Conservation (phyloP, 768 basidiomycete genomes). For the Suillus clintonianus region DNA sequence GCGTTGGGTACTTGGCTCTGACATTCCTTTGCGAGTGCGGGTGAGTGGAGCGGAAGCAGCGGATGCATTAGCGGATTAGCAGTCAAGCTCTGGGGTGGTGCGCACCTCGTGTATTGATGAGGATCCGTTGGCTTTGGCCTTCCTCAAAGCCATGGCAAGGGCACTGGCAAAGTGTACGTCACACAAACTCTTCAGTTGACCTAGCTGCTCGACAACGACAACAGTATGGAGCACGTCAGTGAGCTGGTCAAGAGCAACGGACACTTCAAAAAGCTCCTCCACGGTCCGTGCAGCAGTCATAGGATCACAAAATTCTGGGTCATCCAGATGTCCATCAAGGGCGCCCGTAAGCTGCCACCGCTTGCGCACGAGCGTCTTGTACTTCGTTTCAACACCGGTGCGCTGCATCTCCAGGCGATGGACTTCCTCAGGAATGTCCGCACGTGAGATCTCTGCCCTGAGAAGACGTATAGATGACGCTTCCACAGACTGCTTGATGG, state of each 20-base stretch:
- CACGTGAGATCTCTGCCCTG: slow-evolving; percentile 59
- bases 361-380: slow-evolving; percentile 57
- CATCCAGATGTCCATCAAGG: slow-evolving; percentile 45
- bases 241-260: slow-evolving; percentile 54
- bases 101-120: no score
- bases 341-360: slow-evolving; percentile 54
- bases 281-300: slow-evolving; percentile 42
- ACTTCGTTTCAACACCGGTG: slow-evolving; percentile 62
- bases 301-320: slow-evolving; percentile 40
- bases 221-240: slow-evolving; percentile 67
- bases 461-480: slow-evolving; percentile 72
- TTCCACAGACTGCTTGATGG: slow-evolving; percentile 72
- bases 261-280: slow-evolving; percentile 64
- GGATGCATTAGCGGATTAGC: no score
- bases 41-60: no score
- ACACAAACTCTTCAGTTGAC: slow-evolving; percentile 60
- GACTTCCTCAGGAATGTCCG: slow-evolving; percentile 66
- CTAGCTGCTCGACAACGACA: slow-evolving; percentile 63
- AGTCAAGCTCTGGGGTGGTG: no score
- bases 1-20: no score
- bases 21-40: no score
- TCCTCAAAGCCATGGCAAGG: slow-evolving; percentile 77
- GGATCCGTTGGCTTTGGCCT: slow-evolving; percentile 50
- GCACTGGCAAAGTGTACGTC: slow-evolving; percentile 75
- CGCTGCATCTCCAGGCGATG: slow-evolving; percentile 56